Evolutionary conservation across 2,329 filamentous ascomycete species (phyloP), one percentile per base, ranked within the genome.

Genomic region (Verticillium dahliae): DNA sequence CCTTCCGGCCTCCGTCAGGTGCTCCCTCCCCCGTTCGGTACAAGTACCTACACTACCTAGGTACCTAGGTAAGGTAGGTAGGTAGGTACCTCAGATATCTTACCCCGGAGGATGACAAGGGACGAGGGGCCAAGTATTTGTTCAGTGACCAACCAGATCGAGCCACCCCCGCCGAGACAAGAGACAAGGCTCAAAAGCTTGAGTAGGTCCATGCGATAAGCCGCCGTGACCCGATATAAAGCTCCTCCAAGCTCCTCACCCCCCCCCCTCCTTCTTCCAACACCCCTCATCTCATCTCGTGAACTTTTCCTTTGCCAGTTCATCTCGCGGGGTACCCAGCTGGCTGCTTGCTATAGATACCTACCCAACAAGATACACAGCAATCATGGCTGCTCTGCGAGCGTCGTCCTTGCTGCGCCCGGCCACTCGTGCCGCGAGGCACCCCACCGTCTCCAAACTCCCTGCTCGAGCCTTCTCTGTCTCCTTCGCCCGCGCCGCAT

Each of bases 201-300:
- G 18, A n/a, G 15, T 22, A 50, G 45, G 45, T 22, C 45, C 45
- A 50, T 56, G 54, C 58, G 60, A 65, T 65, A 65, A 63, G 63
- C 63, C 63, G 62, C 57, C n/a, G 59, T 61, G 61, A 65, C 63
- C 63, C 62, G 63, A 56, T 39, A 57, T 63, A 65, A 65, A 63
- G 61, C 38, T 59, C 56, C 31, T 39, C 60, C 57, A 58, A 56
- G 57, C 60, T 60, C 60, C 63, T 14, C 57, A 58, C 33, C 27
- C 35, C 15, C 22, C 57, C 56, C 33, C 27, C 35, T 11, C 22
- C 35, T 5, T 15, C 22, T 22, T 22, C n/a, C 37, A 11, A 6
- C 13, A 13, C n/a, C 5, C 31, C 39, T 54, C 7, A 4, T 37
- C 18, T 33, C 33, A n/a, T 14, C 39, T 34, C 31, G 18, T 56